Percentiles rank a stretch among this genome's conserved stretches.
Conservation (phyloP, 169 alveolate species). For the Miamiensis avidus region DNA sequence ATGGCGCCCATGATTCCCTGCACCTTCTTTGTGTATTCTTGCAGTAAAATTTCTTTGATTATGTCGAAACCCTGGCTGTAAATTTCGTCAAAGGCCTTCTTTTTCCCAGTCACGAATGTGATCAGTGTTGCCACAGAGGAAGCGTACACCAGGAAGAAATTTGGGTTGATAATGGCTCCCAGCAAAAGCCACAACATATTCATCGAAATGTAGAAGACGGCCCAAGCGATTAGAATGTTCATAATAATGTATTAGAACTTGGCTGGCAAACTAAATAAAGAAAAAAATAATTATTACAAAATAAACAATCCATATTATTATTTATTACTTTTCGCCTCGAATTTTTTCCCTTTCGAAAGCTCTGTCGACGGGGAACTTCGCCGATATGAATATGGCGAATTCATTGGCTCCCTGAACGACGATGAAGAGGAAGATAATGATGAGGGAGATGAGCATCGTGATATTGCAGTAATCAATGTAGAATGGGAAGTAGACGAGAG, state of each 20-base stretch:
- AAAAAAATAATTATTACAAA: no score
- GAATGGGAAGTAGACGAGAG: not conserved
- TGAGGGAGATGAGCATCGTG: not conserved
- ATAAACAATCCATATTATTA: no score
- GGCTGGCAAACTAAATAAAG: not conserved
- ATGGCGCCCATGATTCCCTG: not conserved
- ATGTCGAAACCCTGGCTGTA: not conserved
- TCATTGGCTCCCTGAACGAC: not conserved
- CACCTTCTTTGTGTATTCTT: not conserved
- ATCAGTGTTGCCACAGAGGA: conserved; percentile 57
- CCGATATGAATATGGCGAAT: no score
- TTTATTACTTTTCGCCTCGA: not conserved
- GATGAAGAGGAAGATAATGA: not conserved
- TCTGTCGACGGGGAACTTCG: not conserved
- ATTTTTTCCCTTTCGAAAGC: not conserved
- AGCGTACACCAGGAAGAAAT: conserved; percentile 55
- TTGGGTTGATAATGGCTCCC: conserved; percentile 71
- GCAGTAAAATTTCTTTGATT: not conserved
- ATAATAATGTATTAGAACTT: not conserved
- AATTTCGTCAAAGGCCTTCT: not conserved
- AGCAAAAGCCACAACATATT: conserved; percentile 51
- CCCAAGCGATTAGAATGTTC: not conserved
- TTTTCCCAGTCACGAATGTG: conserved; percentile 31
- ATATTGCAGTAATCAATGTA: not conserved
- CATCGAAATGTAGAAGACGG: not conserved